These are phyloP conservation scores for Nitzschia inconspicua DNA, from an alignment of 108 stramenopile species.

Conservation along the genomic window DNA sequence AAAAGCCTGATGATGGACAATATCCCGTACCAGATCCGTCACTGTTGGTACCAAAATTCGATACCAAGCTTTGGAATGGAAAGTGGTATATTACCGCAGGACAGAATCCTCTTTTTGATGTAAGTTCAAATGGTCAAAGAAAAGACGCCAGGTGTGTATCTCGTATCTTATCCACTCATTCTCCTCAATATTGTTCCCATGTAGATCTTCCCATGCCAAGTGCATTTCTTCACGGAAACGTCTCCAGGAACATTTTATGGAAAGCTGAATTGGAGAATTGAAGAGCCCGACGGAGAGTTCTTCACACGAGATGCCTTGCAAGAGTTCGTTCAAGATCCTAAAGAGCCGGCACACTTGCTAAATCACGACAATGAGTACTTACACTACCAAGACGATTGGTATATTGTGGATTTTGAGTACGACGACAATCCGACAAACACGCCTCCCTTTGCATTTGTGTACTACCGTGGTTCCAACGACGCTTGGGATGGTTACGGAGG, in stretches of 20 bases:
- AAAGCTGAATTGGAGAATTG: conserved; percentile 93
- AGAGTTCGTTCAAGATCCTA: conserved; percentile 84
- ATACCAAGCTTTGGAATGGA: conserved; percentile 86
- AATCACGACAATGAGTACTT: conserved; percentile 98
- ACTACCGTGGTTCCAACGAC: conserved; percentile 94
- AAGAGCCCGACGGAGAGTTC: conserved; percentile 95
- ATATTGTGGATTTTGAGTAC: conserved; percentile 88
- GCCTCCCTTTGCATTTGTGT: conserved; percentile 91
- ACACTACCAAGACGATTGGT: conserved; percentile 97
- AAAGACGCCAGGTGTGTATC: background rate
- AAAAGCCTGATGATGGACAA: conserved; percentile 84
- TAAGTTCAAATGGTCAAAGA: background rate
- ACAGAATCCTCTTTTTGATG: conserved; percentile 90
- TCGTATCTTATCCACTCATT: background rate
- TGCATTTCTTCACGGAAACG: conserved; percentile 95
- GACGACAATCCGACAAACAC: conserved; percentile 66
- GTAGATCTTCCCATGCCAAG: conserved; percentile 91
- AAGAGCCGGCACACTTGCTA: conserved; percentile 81
- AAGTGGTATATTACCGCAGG: conserved; percentile 94
- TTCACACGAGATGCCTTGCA: conserved; percentile 93
- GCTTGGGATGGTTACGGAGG: conserved; percentile 97
- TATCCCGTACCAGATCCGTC: conserved; percentile 80
- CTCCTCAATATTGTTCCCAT: background rate
- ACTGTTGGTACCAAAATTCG: conserved; percentile 67
- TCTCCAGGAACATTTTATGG: conserved; percentile 82